Evolutionary conservation across 2,329 filamentous ascomycete species (phyloP), one percentile per base, ranked within the genome.

Genomic region (Phaeomoniella chlamydospora): DNA sequence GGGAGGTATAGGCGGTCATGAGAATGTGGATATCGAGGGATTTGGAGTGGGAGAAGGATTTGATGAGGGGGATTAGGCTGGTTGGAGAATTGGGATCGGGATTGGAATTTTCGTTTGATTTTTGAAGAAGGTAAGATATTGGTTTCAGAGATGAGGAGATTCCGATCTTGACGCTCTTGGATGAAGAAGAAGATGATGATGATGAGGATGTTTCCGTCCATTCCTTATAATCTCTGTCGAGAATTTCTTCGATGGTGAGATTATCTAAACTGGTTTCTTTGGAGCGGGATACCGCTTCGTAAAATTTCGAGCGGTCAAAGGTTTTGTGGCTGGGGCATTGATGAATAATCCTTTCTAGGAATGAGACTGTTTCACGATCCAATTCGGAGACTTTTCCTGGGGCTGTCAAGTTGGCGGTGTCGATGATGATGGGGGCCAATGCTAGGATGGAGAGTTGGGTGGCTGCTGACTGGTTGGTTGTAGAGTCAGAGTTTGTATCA

Each of bases 201-300:
- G 51, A 41, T 15, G 38, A 43, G 3, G 44, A 38, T 10, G 45
- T 49, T 39, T 68, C 68, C 1, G 57, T 58, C 74, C 74, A 79
- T 35, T 70, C 58, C 51, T 79, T 79, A 48, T 76, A 79, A 49
- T 79, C 74, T 41, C 75, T 71, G 29, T 65, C 61, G 38, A 78
- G 51, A 14, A 75, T 66, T 45, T 77, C 74, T 2, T 62, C 51
- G 40, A 74, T 48, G 9, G 56, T 62, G 15, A 79, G 51, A 2
- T 61, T 51, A 29, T 65, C 64, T 26, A 78, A 49, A 31, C 59
- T 68, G 39, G 74, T 61, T 32, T 62, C 57, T 51, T 77, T 77
- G 2, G 72, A 68, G 14, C 58, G 45, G 16, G 64, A 57, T 19
- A 77, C 61, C 36, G 64, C 52, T 2, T 59, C 40, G 50, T 67